Percentiles rank a stretch among this genome's conserved stretches.
phyloP scores from a whole-genome alignment of 345 rosid genomes.

The Erodium maritimum region DNA sequence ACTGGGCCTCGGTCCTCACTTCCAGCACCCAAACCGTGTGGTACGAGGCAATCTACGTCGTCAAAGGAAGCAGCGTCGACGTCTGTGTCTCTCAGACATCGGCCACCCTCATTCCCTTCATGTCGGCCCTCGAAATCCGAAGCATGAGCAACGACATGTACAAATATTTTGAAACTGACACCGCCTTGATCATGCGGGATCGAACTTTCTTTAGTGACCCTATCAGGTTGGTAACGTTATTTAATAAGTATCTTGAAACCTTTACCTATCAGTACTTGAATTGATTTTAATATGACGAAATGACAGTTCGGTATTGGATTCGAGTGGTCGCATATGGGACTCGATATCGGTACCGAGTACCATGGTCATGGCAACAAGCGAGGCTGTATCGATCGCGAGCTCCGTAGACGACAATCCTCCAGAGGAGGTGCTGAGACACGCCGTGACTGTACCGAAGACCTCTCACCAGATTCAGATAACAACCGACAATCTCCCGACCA shows the following conservation, averaged over 20 bases:
- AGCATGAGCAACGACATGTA: constrained; percentile 21
- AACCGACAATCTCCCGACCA: constrained; percentile 12
- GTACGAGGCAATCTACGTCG: constrained; percentile 18
- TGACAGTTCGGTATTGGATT: background rate
- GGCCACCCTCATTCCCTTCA: constrained; percentile 24
- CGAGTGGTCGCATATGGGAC: background rate
- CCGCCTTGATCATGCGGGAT: constrained; percentile 18
- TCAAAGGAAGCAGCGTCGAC: constrained; percentile 12
- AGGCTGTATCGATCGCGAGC: background rate
- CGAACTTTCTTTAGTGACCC: constrained; percentile 20
- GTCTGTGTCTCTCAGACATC: constrained; percentile 28
- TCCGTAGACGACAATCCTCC: too few species aligned
- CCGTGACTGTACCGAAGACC: background rate
- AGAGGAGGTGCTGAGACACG: too few species aligned
- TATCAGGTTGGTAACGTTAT: constrained; percentile 26
- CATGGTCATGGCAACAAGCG: background rate
- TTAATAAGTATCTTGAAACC: background rate
- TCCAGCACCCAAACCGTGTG: constrained; percentile 7
- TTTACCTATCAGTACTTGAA: too few species aligned
- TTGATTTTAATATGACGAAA: too few species aligned
- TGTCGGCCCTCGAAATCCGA: constrained; percentile 30
- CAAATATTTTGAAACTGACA: constrained; percentile 4
- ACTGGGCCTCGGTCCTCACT: constrained; percentile 26
- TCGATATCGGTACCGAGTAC: background rate
- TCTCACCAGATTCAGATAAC: background rate